Conservation (phyloP, 805 yeast species). For the Metschnikowia colocasiae region DNA sequence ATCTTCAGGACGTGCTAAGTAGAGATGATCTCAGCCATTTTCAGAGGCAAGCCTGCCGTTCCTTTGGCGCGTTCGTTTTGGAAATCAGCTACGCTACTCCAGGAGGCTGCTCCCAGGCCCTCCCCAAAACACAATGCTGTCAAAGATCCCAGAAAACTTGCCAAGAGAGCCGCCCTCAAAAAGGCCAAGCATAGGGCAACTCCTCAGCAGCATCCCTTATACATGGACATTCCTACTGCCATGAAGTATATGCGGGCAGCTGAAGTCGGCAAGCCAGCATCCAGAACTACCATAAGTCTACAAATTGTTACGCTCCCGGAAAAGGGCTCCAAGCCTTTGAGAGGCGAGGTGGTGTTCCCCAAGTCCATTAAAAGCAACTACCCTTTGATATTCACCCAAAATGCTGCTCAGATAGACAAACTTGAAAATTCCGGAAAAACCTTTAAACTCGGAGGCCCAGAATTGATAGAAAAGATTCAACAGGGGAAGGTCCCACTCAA, state of each 20-base stretch:
- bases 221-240: conserved; percentile 70
- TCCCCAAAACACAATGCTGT: conserved; percentile 17
- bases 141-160: conserved; percentile 16
- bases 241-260: conserved; percentile 78
- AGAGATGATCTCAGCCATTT: conserved; percentile 6
- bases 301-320: conserved; percentile 65
- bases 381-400: conserved; percentile 65
- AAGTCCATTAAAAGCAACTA: conserved; percentile 63
- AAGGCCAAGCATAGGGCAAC: conserved; percentile 23
- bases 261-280: conserved; percentile 78
- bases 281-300: conserved; percentile 63
- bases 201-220: conserved; percentile 52
- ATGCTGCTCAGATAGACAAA: conserved; percentile 47
- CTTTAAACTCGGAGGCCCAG: conserved; percentile 61
- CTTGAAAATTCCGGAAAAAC: conserved; percentile 60
- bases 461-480: conserved; percentile 59
- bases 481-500: conserved; percentile 47
- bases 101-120: conserved; percentile 10
- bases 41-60: conserved; percentile 5
- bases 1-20: background rate
- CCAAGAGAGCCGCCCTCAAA: conserved; percentile 12
- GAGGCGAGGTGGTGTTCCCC: conserved; percentile 71
- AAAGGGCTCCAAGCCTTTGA: conserved; percentile 70
- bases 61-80: conserved; percentile 7
- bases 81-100: conserved; percentile 2